Conservation (phyloP, 352 stramenopile species). For the Phytophthora tubulina region DNA sequence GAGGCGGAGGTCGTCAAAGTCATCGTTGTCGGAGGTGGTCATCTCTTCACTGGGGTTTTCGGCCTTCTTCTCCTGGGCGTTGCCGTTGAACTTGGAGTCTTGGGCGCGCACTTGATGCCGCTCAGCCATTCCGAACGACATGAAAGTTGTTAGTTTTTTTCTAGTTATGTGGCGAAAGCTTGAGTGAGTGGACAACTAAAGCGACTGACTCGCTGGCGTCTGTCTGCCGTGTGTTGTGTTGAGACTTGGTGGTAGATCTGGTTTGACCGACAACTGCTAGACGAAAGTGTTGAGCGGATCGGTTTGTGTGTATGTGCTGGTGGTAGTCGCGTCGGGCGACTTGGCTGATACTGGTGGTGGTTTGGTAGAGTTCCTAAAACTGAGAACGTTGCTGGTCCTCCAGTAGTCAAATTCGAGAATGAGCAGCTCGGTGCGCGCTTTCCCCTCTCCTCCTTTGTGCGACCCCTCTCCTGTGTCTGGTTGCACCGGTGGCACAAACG, state of each 20-base stretch:
- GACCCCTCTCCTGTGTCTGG: conserved; percentile 38
- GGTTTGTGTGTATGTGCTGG: conserved; percentile 9
- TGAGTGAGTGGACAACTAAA: conserved; percentile 17
- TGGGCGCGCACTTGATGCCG: conserved; percentile 30
- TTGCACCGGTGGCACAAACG: conserved; percentile 45
- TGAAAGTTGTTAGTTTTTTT: conserved; percentile 20
- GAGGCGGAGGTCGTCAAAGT: conserved; percentile 37
- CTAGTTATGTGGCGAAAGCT: conserved; percentile 24
- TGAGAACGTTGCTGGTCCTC: conserved; percentile 19
- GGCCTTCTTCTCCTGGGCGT: conserved; percentile 18
- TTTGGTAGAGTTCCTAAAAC: conserved; percentile 30
- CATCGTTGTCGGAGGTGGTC: conserved; percentile 2
- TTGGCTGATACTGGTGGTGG: conserved; percentile 1
- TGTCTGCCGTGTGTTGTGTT: conserved; percentile 25
- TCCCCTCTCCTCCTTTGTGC: conserved; percentile 20
- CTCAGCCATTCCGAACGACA: conserved; percentile 44
- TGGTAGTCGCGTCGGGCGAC: conserved; percentile 23
- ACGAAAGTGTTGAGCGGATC: conserved; percentile 25
- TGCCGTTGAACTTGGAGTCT: conserved; percentile 22
- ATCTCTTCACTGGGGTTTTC: conserved; percentile 32
- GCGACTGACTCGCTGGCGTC: conserved; percentile 30
- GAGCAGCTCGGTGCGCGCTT: conserved; percentile 25
- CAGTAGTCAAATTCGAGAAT: conserved; percentile 46
- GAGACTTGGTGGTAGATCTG: conserved; percentile 28
- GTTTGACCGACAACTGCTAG: conserved; percentile 33